Percentiles rank a stretch among this genome's conserved stretches.
Conservation (phyloP, 2,329 filamentous ascomycete species). For the Xylaria sp. region DNA sequence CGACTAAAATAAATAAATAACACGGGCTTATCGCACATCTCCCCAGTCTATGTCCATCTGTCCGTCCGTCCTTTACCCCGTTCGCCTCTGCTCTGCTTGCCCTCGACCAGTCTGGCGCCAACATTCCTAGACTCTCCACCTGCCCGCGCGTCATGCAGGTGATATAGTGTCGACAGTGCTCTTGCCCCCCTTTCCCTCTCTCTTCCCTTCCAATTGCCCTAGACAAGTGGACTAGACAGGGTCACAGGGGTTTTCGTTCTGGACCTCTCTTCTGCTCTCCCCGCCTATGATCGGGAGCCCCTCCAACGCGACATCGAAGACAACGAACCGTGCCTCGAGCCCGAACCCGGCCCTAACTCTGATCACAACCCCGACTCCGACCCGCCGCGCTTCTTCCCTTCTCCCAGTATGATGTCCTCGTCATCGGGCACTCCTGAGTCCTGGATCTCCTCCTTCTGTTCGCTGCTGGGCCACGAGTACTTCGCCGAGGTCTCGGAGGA, state of each 20-base stretch:
- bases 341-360: no score
- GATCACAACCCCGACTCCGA: neutral
- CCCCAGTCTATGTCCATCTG: neutral
- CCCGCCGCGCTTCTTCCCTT: neutral
- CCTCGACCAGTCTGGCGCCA: neutral
- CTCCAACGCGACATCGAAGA: slow-evolving; percentile 23
- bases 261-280: slow-evolving; percentile 18
- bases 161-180: slow-evolving; percentile 38
- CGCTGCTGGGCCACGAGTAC: slow-evolving; percentile 94
- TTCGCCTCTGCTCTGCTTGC: neutral
- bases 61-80: neutral
- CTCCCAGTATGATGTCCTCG: slow-evolving; percentile 62
- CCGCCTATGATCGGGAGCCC: slow-evolving; percentile 24
- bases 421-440: slow-evolving; percentile 78
- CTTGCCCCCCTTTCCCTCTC: slow-evolving; percentile 23
- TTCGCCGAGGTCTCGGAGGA: slow-evolving; percentile 99
- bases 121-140: neutral
- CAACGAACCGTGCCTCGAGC: slow-evolving; percentile 17
- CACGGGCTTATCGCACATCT: slow-evolving; percentile 9
- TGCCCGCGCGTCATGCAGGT: slow-evolving; percentile 44
- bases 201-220: slow-evolving; percentile 34
- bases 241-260: slow-evolving; percentile 28
- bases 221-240: slow-evolving; percentile 32
- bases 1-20: neutral
- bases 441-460: slow-evolving; percentile 98